Percentiles rank a stretch among this genome's conserved stretches.
Evolutionary conservation across 1,284 basidiomycete species (phyloP).

Genomic region (Apiotrichum gracile): DNA sequence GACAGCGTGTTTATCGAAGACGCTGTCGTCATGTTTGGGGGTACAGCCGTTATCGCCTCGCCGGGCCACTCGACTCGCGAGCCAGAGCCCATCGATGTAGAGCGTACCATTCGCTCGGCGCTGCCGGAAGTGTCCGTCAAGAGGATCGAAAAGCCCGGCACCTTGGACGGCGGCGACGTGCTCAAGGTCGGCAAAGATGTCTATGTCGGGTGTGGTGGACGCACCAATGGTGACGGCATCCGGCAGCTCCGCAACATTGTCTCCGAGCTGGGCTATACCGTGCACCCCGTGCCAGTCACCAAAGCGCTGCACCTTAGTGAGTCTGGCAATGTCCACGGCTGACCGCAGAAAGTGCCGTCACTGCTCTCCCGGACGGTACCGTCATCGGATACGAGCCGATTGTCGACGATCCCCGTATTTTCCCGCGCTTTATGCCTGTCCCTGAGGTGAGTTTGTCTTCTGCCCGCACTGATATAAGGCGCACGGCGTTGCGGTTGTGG

Average conservation of each 20-base stretch:
- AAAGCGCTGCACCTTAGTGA: conserved; percentile 11
- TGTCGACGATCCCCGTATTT: conserved; percentile 5
- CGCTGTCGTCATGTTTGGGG: conserved; percentile 7
- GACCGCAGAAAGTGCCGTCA: conserved; percentile 3
- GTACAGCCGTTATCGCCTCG: conserved; percentile 2
- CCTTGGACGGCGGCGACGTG: conserved; percentile 9
- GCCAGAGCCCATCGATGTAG: conserved; percentile 1
- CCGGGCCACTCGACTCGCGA: background rate
- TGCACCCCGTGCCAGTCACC: conserved; percentile 2
- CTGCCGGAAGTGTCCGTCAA: background rate
- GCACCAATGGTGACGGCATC: conserved; percentile 8
- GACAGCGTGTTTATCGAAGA: conserved; percentile 11
- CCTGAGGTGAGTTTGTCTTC: background rate
- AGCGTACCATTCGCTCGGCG: background rate
- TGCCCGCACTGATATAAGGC: background rate
- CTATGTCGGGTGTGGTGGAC: conserved; percentile 3
- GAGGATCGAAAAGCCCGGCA: conserved; percentile 1
- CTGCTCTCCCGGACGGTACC: conserved; percentile 11
- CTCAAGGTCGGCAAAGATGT: conserved; percentile 10
- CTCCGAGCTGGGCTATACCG: background rate
- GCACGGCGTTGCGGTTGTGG: background rate
- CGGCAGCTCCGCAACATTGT: conserved; percentile 2
- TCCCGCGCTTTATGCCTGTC: conserved; percentile 4
- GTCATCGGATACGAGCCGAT: conserved; percentile 7
- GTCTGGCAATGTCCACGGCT: background rate